Conservation (phyloP, 2,329 filamentous ascomycete genomes). For the Rutstroemia sp. region DNA sequence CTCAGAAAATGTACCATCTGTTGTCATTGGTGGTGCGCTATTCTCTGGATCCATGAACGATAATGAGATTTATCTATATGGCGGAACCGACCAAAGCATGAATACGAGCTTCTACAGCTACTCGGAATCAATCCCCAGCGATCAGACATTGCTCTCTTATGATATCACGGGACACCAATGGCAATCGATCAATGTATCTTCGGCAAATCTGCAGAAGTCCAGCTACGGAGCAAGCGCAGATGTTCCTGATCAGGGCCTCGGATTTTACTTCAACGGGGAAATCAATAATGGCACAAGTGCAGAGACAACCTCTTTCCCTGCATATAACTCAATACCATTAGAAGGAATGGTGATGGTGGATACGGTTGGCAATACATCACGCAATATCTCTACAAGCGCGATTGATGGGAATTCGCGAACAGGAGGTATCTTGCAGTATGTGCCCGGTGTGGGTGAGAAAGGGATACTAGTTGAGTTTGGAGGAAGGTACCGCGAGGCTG, state of each 20-base stretch:
- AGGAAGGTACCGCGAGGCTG: constrained; percentile 20
- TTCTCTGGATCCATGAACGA: constrained; percentile 6
- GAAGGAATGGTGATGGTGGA: constrained; percentile 36
- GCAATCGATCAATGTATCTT: background rate
- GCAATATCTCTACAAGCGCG: constrained; percentile 32
- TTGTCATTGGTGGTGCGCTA: constrained; percentile 4
- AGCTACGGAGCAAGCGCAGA: constrained; percentile 9
- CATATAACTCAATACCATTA: constrained; percentile 14
- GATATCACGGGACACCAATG: constrained; percentile 1
- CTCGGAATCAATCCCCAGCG: constrained; percentile 1
- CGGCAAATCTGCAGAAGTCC: constrained; percentile 3
- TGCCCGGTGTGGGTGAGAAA: constrained; percentile 30
- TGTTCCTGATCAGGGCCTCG: constrained; percentile 11
- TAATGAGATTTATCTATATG: constrained; percentile 13
- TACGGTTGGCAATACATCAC: constrained; percentile 28
- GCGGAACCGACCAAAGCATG: constrained; percentile 10
- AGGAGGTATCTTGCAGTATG: constrained; percentile 33
- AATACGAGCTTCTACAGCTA: constrained; percentile 12
- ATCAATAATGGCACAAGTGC: constrained; percentile 6
- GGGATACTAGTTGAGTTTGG: constrained; percentile 35
- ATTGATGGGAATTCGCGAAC: constrained; percentile 30
- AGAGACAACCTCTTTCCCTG: background rate
- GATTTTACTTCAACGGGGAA: constrained; percentile 19
- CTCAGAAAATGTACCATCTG: background rate
- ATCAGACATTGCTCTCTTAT: background rate